Evolutionary conservation across 768 basidiomycete genomes (phyloP).

Genomic region (Naganishia onofrii): DNA sequence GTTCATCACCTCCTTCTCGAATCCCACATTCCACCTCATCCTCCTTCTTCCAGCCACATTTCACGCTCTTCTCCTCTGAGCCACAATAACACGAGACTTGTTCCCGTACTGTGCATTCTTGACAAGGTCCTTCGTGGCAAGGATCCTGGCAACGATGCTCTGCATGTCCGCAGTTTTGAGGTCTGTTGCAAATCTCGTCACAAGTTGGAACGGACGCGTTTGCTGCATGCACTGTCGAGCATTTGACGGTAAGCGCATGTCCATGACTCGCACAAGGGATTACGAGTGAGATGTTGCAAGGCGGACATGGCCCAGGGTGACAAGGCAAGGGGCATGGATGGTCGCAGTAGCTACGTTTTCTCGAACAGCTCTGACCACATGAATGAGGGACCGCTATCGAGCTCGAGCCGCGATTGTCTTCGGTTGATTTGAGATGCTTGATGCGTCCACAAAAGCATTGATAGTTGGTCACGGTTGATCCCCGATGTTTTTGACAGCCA

Average conservation of each 20-base stretch:
- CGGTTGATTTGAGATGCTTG: slow-evolving; percentile 70
- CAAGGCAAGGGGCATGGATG: slow-evolving; percentile 72
- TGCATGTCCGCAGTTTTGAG: slow-evolving; percentile 54
- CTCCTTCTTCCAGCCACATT: slow-evolving; percentile 59
- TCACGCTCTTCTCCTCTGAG: slow-evolving; percentile 59
- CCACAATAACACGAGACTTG: slow-evolving; percentile 76
- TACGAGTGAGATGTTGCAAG: slow-evolving; percentile 75
- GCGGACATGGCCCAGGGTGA: slow-evolving; percentile 87
- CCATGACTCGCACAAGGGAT: slow-evolving; percentile 76
- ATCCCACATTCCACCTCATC: slow-evolving; percentile 48
- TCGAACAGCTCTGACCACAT: slow-evolving; percentile 52
- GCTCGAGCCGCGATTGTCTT: slow-evolving; percentile 25
- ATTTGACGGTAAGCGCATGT: slow-evolving; percentile 57
- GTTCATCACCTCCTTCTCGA: slow-evolving; percentile 53
- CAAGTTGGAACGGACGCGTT: slow-evolving; percentile 43
- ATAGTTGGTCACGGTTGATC: slow-evolving; percentile 59
- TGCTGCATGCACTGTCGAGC: slow-evolving; percentile 40
- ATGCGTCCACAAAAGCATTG: slow-evolving; percentile 82
- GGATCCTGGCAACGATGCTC: slow-evolving; percentile 64
- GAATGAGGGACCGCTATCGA: slow-evolving; percentile 47
- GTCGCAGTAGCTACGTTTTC: slow-evolving; percentile 57
- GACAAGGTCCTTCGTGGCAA: slow-evolving; percentile 79
- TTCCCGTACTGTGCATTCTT: slow-evolving; percentile 62
- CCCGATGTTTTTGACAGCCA: slow-evolving; percentile 80
- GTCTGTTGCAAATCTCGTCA: slow-evolving; percentile 60